Evolutionary conservation across 2,329 filamentous ascomycete genomes (phyloP), one percentile per base, ranked within the genome.

Genomic region (Cylindrodendrum hubeiense): DNA sequence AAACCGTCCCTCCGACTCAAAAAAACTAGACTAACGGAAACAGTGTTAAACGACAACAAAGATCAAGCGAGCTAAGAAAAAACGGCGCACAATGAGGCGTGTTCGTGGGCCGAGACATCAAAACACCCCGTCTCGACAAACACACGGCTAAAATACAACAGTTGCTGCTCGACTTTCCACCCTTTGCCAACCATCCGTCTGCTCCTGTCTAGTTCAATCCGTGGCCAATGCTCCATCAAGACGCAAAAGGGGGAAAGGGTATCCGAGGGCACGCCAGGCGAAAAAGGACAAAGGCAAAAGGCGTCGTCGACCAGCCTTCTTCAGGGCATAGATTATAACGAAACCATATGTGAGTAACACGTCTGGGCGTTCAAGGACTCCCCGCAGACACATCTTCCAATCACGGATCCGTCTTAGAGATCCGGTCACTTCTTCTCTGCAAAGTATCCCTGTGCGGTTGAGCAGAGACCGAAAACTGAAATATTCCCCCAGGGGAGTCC

Each of bases 61-160:
- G 60, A 80, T 77, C 74, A 79, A 78, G 71, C 73, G 75, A 80
- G 75, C 78, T 80, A 80, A 78, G 71, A 77, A 78, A 78, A 79
- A 72, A 75, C 74, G 72, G 78, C 74, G 71, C 73, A 76, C 74
- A 69, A 75, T 71, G 72, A 69, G 72, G 75, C 72, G 71, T 71
- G 65, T 68, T 71, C 69, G 67, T 67, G 67, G 72, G 71, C 65
- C 71, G 75, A 77, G 75, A 78, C 75, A 70, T 77, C 71, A 70
- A 76, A 73, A 69, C 71, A 76, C 71, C 69, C 67, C 67, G 73
- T 74, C 76, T 75, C 75, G 74, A 70, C 72, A 75, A 68, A 74
- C 74, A 72, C 74, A 74, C 73, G 68, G 74, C 74, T 80, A 80
- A 79, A 80, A 80, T 81, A 80, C 78, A 81, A 77, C 74, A 78